These are phyloP conservation scores for Flaveria linearis DNA, from an alignment of 129 eudicot genomes.

Conservation along the genomic window DNA sequence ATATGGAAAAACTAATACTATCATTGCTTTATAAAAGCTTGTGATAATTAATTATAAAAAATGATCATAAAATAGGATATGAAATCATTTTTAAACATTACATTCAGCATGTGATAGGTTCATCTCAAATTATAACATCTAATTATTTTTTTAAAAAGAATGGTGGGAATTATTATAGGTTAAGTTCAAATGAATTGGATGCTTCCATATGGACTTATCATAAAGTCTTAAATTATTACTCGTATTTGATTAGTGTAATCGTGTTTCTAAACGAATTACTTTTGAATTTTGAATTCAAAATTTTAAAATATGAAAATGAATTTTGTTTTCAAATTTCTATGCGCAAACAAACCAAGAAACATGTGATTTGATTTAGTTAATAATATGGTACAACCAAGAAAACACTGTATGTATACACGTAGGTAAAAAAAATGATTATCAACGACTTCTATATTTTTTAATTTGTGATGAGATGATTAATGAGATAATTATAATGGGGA, in stretches of 20 bases:
- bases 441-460: too few relatives aligned
- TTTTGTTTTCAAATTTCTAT: background rate
- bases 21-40: too few relatives aligned
- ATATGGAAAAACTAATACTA: too few relatives aligned
- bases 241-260: background rate
- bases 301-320: background rate
- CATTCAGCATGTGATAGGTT: too few relatives aligned
- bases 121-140: background rate
- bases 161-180: background rate
- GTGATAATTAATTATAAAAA: too few relatives aligned
- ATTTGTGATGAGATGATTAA: too few relatives aligned
- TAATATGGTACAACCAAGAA: background rate
- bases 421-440: too few relatives aligned
- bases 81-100: too few relatives aligned
- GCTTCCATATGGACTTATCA: background rate
- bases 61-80: too few relatives aligned
- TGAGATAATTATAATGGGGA: too few relatives aligned
- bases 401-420: background rate
- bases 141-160: background rate
- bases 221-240: background rate
- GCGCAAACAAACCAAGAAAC: background rate
- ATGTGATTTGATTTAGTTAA: background rate
- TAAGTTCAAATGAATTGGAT: constrained; percentile 7
- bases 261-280: background rate
- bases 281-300: background rate